A percentile compares a stretch with the other conserved stretches of the same genome.
Evolutionary conservation across 2,329 filamentous ascomycete genomes (phyloP).

Genomic region (Colletotrichum echinochloae): DNA sequence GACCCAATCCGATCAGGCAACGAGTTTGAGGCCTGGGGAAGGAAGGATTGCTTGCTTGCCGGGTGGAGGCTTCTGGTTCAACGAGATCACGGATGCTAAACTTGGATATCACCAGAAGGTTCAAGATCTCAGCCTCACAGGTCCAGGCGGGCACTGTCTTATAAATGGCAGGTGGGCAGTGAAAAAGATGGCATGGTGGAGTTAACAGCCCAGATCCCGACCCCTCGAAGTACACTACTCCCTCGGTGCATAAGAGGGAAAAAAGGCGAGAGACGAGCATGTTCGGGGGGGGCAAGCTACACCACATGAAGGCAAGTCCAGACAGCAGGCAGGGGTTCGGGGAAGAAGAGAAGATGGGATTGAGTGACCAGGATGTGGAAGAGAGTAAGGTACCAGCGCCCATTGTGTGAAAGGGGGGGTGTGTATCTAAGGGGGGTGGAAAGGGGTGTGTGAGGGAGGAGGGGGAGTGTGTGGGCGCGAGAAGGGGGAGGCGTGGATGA

Average conservation of each 20-base stretch:
- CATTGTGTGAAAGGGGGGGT: constrained; percentile 34
- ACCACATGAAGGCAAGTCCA: constrained; percentile 38
- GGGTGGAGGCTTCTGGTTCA: constrained; percentile 40
- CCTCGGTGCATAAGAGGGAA: constrained; percentile 24
- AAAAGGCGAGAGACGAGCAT: constrained; percentile 31
- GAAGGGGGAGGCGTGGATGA: neutral
- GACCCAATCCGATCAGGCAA: constrained; percentile 36
- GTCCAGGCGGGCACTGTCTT: constrained; percentile 41
- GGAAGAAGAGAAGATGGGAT: constrained; percentile 34
- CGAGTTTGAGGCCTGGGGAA: constrained; percentile 29
- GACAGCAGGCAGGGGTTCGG: constrained; percentile 34
- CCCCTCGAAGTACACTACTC: constrained; percentile 37
- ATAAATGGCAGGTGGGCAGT: constrained; percentile 42
- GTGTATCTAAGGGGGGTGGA: neutral
- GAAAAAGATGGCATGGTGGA: constrained; percentile 36
- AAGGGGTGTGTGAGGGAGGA: constrained; percentile 4
- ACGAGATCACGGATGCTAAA: constrained; percentile 41
- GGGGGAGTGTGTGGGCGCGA: neutral
- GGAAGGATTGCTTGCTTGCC: constrained; percentile 40
- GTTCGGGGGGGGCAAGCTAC: constrained; percentile 38
- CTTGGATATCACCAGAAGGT: constrained; percentile 43
- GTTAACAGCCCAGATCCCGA: constrained; percentile 34
- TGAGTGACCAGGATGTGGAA: constrained; percentile 32
- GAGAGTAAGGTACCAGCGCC: constrained; percentile 34
- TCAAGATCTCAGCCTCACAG: constrained; percentile 43